Percentiles rank a stretch among this genome's conserved stretches.
phyloP scores from a whole-genome alignment of 805 yeast genomes.

The Schizosaccharomyces lindneri region DNA sequence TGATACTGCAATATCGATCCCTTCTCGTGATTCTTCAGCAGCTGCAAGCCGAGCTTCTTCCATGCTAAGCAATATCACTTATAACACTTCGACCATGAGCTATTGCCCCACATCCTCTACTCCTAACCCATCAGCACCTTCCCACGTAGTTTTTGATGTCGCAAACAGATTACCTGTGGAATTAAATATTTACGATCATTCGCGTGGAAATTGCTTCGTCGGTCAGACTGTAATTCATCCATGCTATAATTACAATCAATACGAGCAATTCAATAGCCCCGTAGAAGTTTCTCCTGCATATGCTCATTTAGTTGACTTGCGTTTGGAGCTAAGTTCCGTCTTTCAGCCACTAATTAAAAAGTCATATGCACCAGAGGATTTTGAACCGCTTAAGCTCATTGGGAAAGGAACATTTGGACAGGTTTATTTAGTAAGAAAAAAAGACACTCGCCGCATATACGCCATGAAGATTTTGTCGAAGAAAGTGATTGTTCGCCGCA shows the following conservation, averaged over 20 bases:
- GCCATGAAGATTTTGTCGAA: conserved; percentile 95
- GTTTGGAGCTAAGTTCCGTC: neutral
- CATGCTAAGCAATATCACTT: neutral
- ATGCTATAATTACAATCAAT: neutral
- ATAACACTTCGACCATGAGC: neutral
- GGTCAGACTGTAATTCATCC: neutral
- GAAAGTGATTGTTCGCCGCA: conserved; percentile 84
- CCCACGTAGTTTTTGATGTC: neutral
- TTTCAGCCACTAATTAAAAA: neutral
- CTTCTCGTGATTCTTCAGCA: neutral
- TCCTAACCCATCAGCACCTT: neutral
- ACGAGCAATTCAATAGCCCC: neutral
- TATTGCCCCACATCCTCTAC: neutral
- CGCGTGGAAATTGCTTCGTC: neutral
- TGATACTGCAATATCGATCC: neutral
- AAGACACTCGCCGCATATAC: conserved; percentile 70
- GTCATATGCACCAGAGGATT: conserved; percentile 70
- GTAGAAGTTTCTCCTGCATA: neutral
- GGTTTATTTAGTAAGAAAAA: conserved; percentile 84
- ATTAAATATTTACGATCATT: neutral
- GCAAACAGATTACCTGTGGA: neutral
- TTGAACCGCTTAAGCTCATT: conserved; percentile 66
- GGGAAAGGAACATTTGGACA: conserved; percentile 97
- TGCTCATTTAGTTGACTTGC: neutral
- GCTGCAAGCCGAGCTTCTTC: neutral